These are phyloP conservation scores for Coniochaeta ligniaria DNA, from an alignment of 2,329 filamentous ascomycete genomes.

Conservation along the genomic window DNA sequence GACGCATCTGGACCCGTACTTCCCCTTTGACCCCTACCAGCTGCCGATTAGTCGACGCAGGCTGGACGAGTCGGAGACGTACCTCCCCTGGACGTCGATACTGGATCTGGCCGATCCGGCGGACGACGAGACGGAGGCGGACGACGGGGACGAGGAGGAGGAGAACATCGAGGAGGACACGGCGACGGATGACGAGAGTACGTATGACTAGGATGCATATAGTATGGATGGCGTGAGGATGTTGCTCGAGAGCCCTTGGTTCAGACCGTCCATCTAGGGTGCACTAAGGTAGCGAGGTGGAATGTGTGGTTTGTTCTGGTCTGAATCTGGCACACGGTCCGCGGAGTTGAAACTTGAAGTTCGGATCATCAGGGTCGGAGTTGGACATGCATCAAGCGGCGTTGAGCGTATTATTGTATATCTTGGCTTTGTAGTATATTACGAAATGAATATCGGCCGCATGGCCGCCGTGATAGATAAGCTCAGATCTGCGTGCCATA, in stretches of 20 bases:
- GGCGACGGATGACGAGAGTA: slow-evolving; percentile 19
- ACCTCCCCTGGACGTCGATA: slow-evolving; percentile 72
- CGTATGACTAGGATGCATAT: slow-evolving; percentile 3
- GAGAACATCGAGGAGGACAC: slow-evolving; percentile 14
- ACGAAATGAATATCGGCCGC: neutral
- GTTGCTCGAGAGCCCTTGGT: neutral
- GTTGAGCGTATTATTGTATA: neutral
- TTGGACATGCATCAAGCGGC: neutral
- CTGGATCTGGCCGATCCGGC: slow-evolving; percentile 57
- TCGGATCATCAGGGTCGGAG: neutral
- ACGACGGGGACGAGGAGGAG: slow-evolving; percentile 27
- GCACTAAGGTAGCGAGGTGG: neutral
- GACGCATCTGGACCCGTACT: slow-evolving; percentile 87
- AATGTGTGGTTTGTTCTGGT: neutral
- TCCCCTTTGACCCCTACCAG: slow-evolving; percentile 95
- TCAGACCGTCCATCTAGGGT: neutral
- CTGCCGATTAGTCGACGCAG: slow-evolving; percentile 80
- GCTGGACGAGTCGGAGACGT: slow-evolving; percentile 67
- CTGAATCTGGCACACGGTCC: neutral
- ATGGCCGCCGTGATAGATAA: too few relatives aligned
- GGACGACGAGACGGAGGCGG: slow-evolving; percentile 37
- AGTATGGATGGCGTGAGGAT: neutral
- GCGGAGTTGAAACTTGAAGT: neutral
- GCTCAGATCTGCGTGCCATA: too few relatives aligned
- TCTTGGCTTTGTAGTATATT: neutral